Evolutionary conservation across 2,329 filamentous ascomycete species (phyloP), one percentile per base, ranked within the genome.

Genomic region (Plenodomus tracheiphilus): DNA sequence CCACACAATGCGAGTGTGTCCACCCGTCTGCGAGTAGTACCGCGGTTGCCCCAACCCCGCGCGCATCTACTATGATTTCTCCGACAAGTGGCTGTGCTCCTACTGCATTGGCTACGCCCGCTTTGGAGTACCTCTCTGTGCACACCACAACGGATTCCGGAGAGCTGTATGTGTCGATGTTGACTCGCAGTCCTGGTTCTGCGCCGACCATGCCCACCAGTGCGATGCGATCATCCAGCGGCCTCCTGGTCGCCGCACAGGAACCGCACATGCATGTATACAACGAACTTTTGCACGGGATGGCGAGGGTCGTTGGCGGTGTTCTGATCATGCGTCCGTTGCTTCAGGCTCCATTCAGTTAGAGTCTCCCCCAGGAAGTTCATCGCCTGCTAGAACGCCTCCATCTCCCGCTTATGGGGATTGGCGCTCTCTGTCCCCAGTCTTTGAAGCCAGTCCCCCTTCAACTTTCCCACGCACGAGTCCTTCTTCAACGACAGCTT

Each of bases 61-160:
- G 15, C 39, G 19, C 17, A 28, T 47, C 17, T 39, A 47, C 32
- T 39, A 47, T 16, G 18, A 32, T 32, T 43, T 43, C 35, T 43
- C 46, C 11, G 40, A 47, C 17, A 35, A 32, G 4, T 47, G 40
- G 46, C 19, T 47, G 9, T 47, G 46, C n/a, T 2, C 18, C 22
- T 47, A 43, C 18, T 47, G 46, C 25, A 35, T 47, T 15, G 39
- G 39, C 19, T 25, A 47, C 6, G 10, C 35, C 9, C 39, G 40
- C 2, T 32, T 35, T n/a, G 19, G 25, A 1, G 11, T 18, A 3
- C 15, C 45, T 1, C 15, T 19, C 5, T 47, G 45, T 36, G 8
- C 16, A 17, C 13, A 47, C 1, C 13, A 47, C 1, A 30, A 47
- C 17, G 40, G 17, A 10, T 43, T 30, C 39, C 37, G 39, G 22